Evolutionary conservation across 2,329 filamentous ascomycete genomes (phyloP).

Genomic region (Calonectria pseudoreteaudii): DNA sequence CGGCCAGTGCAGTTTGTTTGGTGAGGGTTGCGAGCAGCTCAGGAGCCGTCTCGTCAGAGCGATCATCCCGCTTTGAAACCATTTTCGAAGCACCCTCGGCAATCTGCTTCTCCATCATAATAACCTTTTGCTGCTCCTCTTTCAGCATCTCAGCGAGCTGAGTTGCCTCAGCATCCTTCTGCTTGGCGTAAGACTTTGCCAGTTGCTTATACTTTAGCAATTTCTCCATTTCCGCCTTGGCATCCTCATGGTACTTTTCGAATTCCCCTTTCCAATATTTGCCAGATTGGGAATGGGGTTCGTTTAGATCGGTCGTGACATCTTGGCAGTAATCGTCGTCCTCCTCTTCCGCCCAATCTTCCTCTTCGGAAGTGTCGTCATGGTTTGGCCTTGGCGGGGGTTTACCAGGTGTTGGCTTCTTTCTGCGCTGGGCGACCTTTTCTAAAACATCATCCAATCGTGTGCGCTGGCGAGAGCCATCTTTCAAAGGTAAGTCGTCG

Average conservation of each 20-base stretch:
- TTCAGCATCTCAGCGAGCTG: conserved; percentile 74
- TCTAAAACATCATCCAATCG: conserved; percentile 61
- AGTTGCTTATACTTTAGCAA: conserved; percentile 83
- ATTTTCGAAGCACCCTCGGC: conserved; percentile 71
- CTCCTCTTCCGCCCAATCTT: conserved; percentile 65
- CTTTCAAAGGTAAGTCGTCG: conserved; percentile 50
- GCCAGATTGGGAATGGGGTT: conserved; percentile 80
- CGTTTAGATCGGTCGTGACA: conserved; percentile 76
- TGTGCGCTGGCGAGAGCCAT: conserved; percentile 50
- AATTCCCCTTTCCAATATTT: conserved; percentile 86
- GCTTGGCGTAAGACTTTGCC: conserved; percentile 81
- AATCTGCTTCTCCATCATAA: conserved; percentile 72
- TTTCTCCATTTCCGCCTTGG: conserved; percentile 80
- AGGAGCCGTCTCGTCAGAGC: conserved; percentile 57
- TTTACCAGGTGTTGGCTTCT: conserved; percentile 22
- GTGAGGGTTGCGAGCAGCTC: conserved; percentile 65
- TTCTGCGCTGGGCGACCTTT: conserved; percentile 33
- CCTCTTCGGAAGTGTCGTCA: conserved; percentile 53
- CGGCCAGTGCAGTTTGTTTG: conserved; percentile 67
- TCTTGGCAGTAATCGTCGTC: conserved; percentile 64
- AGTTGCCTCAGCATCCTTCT: conserved; percentile 79
- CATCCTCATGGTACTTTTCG: conserved; percentile 78
- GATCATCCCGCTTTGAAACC: conserved; percentile 44
- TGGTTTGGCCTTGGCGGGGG: conserved; percentile 21
- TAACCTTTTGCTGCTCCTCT: conserved; percentile 75